phyloP scores from a whole-genome alignment of 1,139 yeast genomes.

The Blastobotrys ciferrii region DNA sequence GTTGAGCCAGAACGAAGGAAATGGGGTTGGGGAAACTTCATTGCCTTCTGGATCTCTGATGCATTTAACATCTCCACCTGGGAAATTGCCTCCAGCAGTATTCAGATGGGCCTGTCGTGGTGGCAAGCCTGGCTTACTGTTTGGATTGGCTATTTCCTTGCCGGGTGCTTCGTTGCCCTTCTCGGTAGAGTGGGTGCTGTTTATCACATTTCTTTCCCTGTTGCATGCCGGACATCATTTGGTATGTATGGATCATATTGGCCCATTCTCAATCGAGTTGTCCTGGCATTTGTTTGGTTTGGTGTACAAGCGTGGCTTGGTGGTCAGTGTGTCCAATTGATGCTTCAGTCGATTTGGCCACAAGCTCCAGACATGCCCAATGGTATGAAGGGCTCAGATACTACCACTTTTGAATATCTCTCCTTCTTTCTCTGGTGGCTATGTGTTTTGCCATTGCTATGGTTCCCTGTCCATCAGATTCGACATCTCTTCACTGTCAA shows the following conservation, averaged over 20 bases:
- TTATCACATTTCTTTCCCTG: conserved; percentile 42
- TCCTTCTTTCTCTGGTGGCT: conserved; percentile 79
- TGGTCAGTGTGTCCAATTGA: conserved; percentile 71
- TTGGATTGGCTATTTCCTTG: conserved; percentile 49
- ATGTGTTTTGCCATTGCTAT: conserved; percentile 69
- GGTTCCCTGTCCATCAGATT: conserved; percentile 77
- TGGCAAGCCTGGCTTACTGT: conserved; percentile 89
- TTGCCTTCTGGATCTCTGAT: conserved; percentile 82
- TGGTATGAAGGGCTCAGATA: conserved; percentile 50
- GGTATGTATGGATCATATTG: conserved; percentile 41
- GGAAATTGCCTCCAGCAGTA: conserved; percentile 88
- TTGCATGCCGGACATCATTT: conserved; percentile 39
- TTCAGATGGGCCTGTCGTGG: conserved; percentile 72
- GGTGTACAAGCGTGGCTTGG: conserved; percentile 82
- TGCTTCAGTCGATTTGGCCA: conserved; percentile 46
- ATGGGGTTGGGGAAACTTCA: conserved; percentile 81
- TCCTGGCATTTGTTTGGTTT: conserved; percentile 82
- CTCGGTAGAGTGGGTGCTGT: conserved; percentile 40
- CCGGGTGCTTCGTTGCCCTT: conserved; percentile 35
- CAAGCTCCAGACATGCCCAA: conserved; percentile 39
- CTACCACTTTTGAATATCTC: conserved; percentile 68
- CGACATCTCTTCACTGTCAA: conserved; percentile 80
- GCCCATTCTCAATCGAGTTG: conserved; percentile 43
- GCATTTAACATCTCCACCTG: conserved; percentile 85
- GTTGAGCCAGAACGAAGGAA: conserved; percentile 61